A percentile compares a stretch with the other conserved stretches of the same genome.
Evolutionary conservation across 305 asterid genomes (phyloP).

Genomic region (Fraxinus sp.): DNA sequence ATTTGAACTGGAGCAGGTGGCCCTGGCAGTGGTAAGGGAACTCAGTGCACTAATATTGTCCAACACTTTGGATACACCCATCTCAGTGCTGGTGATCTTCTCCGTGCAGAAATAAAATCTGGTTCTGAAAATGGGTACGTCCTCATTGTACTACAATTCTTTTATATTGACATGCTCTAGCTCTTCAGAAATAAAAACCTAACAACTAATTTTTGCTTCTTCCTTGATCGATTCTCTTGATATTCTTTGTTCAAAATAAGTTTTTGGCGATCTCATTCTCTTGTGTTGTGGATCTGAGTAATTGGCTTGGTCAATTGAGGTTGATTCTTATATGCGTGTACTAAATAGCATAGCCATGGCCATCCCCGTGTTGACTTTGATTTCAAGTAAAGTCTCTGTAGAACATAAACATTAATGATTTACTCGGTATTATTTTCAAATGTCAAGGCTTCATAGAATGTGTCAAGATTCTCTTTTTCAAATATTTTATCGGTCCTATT

Average conservation of each 20-base stretch:
- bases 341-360: neutral
- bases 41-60: conserved; percentile 85
- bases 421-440: neutral
- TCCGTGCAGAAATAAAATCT: conserved; percentile 83
- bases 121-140: conserved; percentile 90
- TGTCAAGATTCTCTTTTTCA: neutral
- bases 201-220: conserved; percentile 3
- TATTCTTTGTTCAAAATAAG: neutral
- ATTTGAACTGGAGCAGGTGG: conserved; percentile 63
- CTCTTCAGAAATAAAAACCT: neutral
- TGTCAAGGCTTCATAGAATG: neutral
- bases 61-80: conserved; percentile 81
- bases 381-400: neutral
- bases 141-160: neutral
- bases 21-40: conserved; percentile 99
- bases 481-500: neutral
- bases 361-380: neutral
- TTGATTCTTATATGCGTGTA: neutral
- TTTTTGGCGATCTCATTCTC: neutral
- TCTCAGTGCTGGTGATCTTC: conserved; percentile 95
- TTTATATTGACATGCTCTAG: neutral
- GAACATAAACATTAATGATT: neutral
- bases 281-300: neutral
- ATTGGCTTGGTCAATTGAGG: neutral
- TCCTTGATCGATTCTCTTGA: conserved; percentile 8